A percentile compares a stretch with the other conserved stretches of the same genome.
Evolutionary conservation across 148 eudicot species (phyloP).

Genomic region (Fagopyrum homotropicum): DNA sequence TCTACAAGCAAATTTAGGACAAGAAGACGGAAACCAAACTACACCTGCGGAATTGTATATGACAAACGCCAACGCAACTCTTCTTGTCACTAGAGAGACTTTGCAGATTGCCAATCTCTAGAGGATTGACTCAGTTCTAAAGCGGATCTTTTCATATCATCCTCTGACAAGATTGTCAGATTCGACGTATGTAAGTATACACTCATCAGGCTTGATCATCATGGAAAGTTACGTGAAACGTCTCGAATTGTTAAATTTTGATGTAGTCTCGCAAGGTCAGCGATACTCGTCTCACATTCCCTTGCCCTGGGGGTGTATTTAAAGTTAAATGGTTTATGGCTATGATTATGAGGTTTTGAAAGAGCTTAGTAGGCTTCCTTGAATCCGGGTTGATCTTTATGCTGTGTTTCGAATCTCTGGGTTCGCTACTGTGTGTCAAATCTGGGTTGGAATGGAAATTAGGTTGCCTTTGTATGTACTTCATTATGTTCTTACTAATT

Average conservation of each 20-base stretch:
- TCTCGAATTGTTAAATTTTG: neutral
- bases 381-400: neutral
- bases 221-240: neutral
- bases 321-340: neutral
- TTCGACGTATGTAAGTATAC: constrained; percentile 5
- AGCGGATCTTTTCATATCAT: neutral
- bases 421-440: neutral
- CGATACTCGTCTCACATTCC: neutral
- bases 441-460: neutral
- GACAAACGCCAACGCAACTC: neutral
- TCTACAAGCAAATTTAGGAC: constrained; percentile 65
- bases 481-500: neutral
- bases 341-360: neutral
- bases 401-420: neutral
- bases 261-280: neutral
- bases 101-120: neutral
- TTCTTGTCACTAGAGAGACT: neutral
- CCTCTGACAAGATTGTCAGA: neutral
- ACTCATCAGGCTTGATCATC: constrained; percentile 3
- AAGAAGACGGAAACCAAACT: neutral
- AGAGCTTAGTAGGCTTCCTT: neutral
- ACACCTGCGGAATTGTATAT: constrained; percentile 3
- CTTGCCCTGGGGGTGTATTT: neutral
- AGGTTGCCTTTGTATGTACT: neutral
- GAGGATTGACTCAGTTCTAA: neutral